A percentile compares a stretch with the other conserved stretches of the same genome.
phyloP scores from a whole-genome alignment of 2,329 filamentous ascomycete species.

The Lachnellula arida region DNA sequence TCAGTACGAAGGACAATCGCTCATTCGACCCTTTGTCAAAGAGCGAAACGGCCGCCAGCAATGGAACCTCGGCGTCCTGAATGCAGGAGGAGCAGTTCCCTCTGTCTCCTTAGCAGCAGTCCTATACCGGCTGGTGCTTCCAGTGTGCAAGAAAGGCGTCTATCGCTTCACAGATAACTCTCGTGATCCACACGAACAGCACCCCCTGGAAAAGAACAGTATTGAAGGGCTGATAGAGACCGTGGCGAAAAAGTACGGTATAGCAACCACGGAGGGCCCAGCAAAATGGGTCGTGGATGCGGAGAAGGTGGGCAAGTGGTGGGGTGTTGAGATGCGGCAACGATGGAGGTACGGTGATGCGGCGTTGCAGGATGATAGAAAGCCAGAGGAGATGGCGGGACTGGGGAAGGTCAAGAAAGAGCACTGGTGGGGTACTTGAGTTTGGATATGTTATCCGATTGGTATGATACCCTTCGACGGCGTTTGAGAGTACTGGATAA shows the following conservation, averaged over 20 bases:
- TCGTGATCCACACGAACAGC: slow-evolving; percentile 33
- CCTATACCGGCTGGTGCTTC: slow-evolving; percentile 24
- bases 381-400: slow-evolving; percentile 20
- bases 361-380: slow-evolving; percentile 23
- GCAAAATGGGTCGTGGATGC: slow-evolving; percentile 35
- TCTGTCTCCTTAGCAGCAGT: slow-evolving; percentile 22
- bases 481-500: neutral
- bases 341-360: slow-evolving; percentile 24
- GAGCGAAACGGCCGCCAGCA: slow-evolving; percentile 31
- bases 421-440: slow-evolving; percentile 25
- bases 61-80: slow-evolving; percentile 28
- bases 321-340: slow-evolving; percentile 32
- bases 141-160: slow-evolving; percentile 22
- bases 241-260: slow-evolving; percentile 27
- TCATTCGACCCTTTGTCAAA: slow-evolving; percentile 38
- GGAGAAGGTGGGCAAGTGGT: slow-evolving; percentile 35
- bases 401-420: slow-evolving; percentile 21
- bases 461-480: neutral
- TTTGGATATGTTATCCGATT: neutral
- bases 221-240: slow-evolving; percentile 26
- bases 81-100: slow-evolving; percentile 26
- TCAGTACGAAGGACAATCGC: slow-evolving; percentile 43
- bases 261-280: slow-evolving; percentile 26
- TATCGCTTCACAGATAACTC: slow-evolving; percentile 35
- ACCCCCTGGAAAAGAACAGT: slow-evolving; percentile 33